Conservation (phyloP, 495 filamentous ascomycete genomes). For the Aspergillus olivimuriae region DNA sequence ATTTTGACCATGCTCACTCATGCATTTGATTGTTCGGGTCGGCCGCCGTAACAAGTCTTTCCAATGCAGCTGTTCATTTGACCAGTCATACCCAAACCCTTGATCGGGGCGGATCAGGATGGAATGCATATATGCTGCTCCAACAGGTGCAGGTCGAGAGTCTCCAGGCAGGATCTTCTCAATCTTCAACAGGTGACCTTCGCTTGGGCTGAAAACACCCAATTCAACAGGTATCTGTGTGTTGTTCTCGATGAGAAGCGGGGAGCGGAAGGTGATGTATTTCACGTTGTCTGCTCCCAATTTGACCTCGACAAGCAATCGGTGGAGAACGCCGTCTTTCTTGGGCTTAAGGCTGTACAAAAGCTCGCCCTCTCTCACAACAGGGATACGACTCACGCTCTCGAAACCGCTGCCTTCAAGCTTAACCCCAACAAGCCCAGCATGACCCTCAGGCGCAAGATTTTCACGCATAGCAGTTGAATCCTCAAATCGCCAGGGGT, state of each 20-base stretch:
- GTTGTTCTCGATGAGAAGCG: slow-evolving; percentile 93
- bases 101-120: slow-evolving; percentile 90
- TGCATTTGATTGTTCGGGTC: slow-evolving; percentile 78
- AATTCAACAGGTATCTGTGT: slow-evolving; percentile 95
- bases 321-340: slow-evolving; percentile 78
- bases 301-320: slow-evolving; percentile 85
- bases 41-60: slow-evolving; percentile 79
- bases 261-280: slow-evolving; percentile 93
- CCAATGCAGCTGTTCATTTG: slow-evolving; percentile 82
- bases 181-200: slow-evolving; percentile 90
- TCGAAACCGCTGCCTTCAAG: slow-evolving; percentile 94
- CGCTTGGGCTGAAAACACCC: slow-evolving; percentile 82
- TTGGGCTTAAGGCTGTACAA: slow-evolving; percentile 79
- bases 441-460: slow-evolving; percentile 72
- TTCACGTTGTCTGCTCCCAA: slow-evolving; percentile 92
- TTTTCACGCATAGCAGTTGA: slow-evolving; percentile 91
- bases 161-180: slow-evolving; percentile 96
- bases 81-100: slow-evolving; percentile 96
- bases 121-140: slow-evolving; percentile 84
- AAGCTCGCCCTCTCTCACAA: slow-evolving; percentile 89
- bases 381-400: slow-evolving; percentile 75
- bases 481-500: slow-evolving; percentile 93
- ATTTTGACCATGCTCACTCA: slow-evolving; percentile 71
- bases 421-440: slow-evolving; percentile 69
- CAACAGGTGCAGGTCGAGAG: slow-evolving; percentile 83